These are phyloP conservation scores for Microdochium paspali DNA, from an alignment of 2,329 filamentous ascomycete species.

Conservation along the genomic window DNA sequence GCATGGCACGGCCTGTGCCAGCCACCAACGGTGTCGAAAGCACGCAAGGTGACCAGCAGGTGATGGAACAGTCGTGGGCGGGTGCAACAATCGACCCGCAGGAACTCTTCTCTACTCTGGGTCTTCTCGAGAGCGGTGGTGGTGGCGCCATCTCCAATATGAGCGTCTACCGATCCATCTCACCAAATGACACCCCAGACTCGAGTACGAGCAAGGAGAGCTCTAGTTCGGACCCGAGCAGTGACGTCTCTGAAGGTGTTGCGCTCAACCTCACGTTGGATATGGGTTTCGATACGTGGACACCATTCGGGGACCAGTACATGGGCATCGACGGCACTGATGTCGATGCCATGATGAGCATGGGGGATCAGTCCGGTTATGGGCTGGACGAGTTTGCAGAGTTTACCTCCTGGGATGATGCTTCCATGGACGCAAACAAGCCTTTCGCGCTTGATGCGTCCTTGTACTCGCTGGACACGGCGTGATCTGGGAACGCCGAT, in stretches of 20 bases:
- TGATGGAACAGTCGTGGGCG: constrained; percentile 19
- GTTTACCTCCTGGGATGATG: constrained; percentile 36
- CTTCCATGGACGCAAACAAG: constrained; percentile 39
- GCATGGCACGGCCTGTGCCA: constrained; percentile 12
- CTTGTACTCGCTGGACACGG: constrained; percentile 29
- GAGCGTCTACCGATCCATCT: constrained; percentile 42
- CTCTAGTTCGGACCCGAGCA: constrained; percentile 49
- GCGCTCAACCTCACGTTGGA: constrained; percentile 36
- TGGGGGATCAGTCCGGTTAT: constrained; percentile 12
- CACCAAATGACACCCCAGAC: constrained; percentile 55
- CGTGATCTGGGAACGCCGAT: neutral
- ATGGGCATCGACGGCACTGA: constrained; percentile 26
- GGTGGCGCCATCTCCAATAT: constrained; percentile 43
- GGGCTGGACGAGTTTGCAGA: constrained; percentile 15
- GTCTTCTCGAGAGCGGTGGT: constrained; percentile 28
- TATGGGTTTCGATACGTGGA: constrained; percentile 35
- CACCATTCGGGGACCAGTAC: constrained; percentile 36
- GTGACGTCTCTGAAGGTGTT: constrained; percentile 48
- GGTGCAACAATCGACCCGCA: constrained; percentile 43
- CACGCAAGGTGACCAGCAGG: constrained; percentile 11
- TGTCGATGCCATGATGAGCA: constrained; percentile 10
- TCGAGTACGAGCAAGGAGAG: constrained; percentile 46
- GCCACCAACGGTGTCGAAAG: constrained; percentile 17
- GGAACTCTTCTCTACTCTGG: constrained; percentile 32
- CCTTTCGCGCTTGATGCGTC: constrained; percentile 41